Conservation (phyloP, 371 early-diverging fungal species). For the Rhizopus microsporus region DNA sequence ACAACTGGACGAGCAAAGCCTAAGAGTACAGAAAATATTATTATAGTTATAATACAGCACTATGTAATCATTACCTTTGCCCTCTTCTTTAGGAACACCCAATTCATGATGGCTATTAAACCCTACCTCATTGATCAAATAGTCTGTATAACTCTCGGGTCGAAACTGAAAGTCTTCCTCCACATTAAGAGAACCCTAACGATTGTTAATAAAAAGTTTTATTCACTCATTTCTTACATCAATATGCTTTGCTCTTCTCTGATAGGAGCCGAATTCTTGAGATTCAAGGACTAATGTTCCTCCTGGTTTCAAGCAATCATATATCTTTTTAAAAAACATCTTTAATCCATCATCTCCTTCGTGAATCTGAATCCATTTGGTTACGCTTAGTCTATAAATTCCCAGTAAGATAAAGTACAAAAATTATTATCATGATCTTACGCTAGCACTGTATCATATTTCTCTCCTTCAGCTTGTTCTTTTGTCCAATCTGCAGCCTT, state of each 20-base stretch:
- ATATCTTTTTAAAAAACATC: conserved; percentile 66
- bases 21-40: not conserved
- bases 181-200: conserved; percentile 19
- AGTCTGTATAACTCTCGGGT: conserved; percentile 42
- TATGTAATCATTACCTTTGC: conserved; percentile 28
- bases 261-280: conserved; percentile 61
- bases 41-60: not conserved
- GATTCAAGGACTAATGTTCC: conserved; percentile 79
- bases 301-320: conserved; percentile 53
- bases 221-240: conserved; percentile 17
- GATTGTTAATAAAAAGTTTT: not conserved
- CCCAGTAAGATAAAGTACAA: not conserved
- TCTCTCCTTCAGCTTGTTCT: conserved; percentile 16
- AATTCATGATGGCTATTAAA: conserved; percentile 23
- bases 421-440: conserved; percentile 17
- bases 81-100: conserved; percentile 23
- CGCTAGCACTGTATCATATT: conserved; percentile 57
- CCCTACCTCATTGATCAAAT: conserved; percentile 32
- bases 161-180: conserved; percentile 30
- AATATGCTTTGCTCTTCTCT: conserved; percentile 43
- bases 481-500: conserved; percentile 37
- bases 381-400: conserved; percentile 55
- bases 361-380: conserved; percentile 87
- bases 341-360: conserved; percentile 77
- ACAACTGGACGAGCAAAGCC: conserved; percentile 9